Conservation (phyloP, 2,329 filamentous ascomycete species). For the Fusarium longipes region DNA sequence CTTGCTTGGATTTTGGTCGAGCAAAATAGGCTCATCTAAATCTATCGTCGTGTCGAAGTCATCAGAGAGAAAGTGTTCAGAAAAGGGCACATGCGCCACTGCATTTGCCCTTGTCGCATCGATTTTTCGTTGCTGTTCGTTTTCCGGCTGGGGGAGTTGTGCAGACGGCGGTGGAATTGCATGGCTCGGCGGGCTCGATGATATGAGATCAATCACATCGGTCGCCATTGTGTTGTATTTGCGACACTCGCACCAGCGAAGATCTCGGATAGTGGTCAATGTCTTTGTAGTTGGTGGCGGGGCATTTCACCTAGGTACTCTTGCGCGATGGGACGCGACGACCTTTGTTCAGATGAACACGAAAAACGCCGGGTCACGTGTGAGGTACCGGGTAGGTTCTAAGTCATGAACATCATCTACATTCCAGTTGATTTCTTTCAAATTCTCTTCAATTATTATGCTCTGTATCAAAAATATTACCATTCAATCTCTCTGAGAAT, state of each 20-base stretch:
- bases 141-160: neutral
- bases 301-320: neutral
- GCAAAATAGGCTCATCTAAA: constrained; percentile 47
- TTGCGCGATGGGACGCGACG: constrained; percentile 39
- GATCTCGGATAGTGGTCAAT: constrained; percentile 1
- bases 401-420: too few species aligned
- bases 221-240: constrained; percentile 44
- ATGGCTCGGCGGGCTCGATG: constrained; percentile 49
- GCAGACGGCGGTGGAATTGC: constrained; percentile 4
- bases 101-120: neutral
- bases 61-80: constrained; percentile 42
- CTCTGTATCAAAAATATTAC: neutral
- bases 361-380: constrained; percentile 48
- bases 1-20: constrained; percentile 43
- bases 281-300: constrained; percentile 11
- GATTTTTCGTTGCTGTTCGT: neutral
- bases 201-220: constrained; percentile 53
- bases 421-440: neutral
- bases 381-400: neutral
- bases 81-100: neutral
- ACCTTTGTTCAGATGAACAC: constrained; percentile 10
- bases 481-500: too few species aligned
- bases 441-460: too few species aligned
- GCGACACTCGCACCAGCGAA: neutral
- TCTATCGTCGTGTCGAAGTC: constrained; percentile 58